These are phyloP conservation scores for Umbellularia californica DNA, from an alignment of 164 flowering plant species.

Conservation along the genomic window DNA sequence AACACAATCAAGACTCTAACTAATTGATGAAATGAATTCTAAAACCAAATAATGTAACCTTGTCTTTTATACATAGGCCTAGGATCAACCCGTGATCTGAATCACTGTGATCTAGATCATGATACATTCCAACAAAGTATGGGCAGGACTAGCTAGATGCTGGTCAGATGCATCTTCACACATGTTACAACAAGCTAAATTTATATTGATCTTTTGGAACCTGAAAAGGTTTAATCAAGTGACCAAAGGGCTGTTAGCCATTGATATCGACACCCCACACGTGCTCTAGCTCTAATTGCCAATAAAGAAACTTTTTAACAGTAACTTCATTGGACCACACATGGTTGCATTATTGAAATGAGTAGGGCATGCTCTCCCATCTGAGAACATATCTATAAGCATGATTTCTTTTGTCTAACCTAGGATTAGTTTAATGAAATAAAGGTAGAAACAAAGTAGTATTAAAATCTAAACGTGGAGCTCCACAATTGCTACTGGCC, in stretches of 20 bases:
- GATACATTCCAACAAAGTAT: no score
- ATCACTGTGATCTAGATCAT: no score
- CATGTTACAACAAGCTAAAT: no score
- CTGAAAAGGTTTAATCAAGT: background rate
- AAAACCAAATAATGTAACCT: no score
- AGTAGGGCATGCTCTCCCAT: conserved; percentile 6
- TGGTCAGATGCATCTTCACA: no score
- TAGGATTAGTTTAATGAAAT: conserved; percentile 5
- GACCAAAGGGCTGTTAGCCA: background rate
- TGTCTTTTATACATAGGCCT: no score
- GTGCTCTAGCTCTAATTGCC: background rate
- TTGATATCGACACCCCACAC: conserved; percentile 4
- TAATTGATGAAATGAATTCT: no score
- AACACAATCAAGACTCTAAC: no score
- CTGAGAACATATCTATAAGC: conserved; percentile 5
- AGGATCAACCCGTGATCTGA: no score
- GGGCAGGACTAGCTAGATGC: no score
- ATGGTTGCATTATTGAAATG: conserved; percentile 5
- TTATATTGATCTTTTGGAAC: background rate
- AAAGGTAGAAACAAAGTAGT: background rate
- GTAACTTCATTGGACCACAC: conserved; percentile 5
- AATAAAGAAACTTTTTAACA: background rate
- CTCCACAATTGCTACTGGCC: conserved; percentile 1
- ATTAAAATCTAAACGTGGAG: background rate
- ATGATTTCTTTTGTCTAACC: conserved; percentile 8